Evolutionary conservation across 371 early-diverging fungal genomes (phyloP).

Genomic region (Mortierella sp.): DNA sequence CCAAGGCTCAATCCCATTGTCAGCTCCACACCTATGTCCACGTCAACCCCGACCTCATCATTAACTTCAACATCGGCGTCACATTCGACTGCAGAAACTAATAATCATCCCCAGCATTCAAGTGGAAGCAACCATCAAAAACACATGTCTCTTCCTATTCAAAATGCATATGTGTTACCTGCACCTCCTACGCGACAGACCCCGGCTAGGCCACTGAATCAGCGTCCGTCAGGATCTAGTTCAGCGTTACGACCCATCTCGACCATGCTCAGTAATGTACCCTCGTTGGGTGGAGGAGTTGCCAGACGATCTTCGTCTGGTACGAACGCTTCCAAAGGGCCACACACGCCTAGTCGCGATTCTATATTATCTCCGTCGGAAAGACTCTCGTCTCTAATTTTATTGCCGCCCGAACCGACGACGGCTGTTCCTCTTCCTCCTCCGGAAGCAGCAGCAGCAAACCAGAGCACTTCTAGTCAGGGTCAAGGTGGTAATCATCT

Average conservation of each 20-base stretch:
- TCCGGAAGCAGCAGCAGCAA: no score
- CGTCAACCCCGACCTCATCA: slow-evolving; percentile 1
- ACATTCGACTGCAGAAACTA: no score
- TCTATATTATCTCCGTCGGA: slow-evolving; percentile 5
- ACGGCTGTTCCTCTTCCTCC: slow-evolving; percentile 29
- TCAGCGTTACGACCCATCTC: slow-evolving; percentile 34
- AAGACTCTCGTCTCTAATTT: slow-evolving; percentile 16
- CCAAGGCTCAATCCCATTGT: slow-evolving; percentile 24
- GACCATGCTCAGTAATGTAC: slow-evolving; percentile 12
- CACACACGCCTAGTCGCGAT: slow-evolving; percentile 20
- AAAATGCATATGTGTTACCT: slow-evolving; percentile 35
- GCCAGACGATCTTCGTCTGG: slow-evolving; percentile 25
- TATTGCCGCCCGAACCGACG: slow-evolving; percentile 16
- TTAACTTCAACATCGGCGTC: background rate
- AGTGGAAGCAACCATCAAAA: slow-evolving; percentile 2
- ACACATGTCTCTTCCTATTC: slow-evolving; percentile 45
- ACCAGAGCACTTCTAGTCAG: no score
- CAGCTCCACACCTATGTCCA: background rate
- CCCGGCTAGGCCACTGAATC: slow-evolving; percentile 18
- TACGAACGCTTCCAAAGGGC: background rate
- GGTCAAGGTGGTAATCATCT: no score
- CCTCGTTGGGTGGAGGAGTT: slow-evolving; percentile 40
- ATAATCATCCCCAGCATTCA: background rate
- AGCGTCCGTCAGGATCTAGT: slow-evolving; percentile 15
- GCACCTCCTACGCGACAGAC: slow-evolving; percentile 39